These are phyloP conservation scores for Exophiala xenobiotica DNA, from an alignment of 2,329 filamentous ascomycete genomes.

Conservation along the genomic window DNA sequence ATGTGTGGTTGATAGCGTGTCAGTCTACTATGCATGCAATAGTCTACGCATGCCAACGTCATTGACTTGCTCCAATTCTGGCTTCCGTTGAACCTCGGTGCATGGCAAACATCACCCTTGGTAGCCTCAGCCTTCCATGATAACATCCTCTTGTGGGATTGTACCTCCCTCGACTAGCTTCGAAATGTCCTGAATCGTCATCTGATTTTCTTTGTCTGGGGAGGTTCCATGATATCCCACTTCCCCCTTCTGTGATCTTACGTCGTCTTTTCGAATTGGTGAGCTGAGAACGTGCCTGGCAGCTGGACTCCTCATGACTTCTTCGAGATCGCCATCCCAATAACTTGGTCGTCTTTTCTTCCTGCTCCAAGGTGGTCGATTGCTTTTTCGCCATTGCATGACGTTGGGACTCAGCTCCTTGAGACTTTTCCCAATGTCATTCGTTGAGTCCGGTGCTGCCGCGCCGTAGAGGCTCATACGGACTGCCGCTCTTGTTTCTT, in stretches of 20 bases:
- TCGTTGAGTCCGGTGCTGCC: constrained; percentile 6
- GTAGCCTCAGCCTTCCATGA: constrained; percentile 8
- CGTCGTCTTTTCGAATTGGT: constrained; percentile 22
- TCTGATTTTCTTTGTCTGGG: constrained; percentile 4
- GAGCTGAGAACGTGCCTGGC: constrained; percentile 26
- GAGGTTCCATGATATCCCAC: constrained; percentile 18
- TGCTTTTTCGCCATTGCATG: constrained; percentile 22
- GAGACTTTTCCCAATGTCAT: constrained; percentile 13
- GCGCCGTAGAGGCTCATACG: constrained; percentile 27
- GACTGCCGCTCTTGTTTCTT: constrained; percentile 27
- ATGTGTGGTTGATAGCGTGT: no score
- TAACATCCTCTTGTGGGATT: constrained; percentile 8
- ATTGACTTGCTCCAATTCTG: no score
- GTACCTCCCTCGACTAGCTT: constrained; percentile 9
- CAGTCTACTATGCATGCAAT: no score
- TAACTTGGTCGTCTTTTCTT: constrained; percentile 31
- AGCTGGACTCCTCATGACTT: constrained; percentile 28
- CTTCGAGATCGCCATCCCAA: constrained; percentile 30
- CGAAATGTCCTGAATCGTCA: constrained; percentile 8
- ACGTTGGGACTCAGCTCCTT: constrained; percentile 31
- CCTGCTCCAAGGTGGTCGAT: constrained; percentile 13
- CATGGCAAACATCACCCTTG: no score
- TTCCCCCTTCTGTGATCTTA: constrained; percentile 22
- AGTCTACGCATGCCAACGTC: no score
- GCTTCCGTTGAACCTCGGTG: not conserved